Percentiles rank a stretch among this genome's conserved stretches.
These are phyloP conservation scores for Rhododendron simsii DNA, from an alignment of 148 eudicot species.

Conservation along the genomic window DNA sequence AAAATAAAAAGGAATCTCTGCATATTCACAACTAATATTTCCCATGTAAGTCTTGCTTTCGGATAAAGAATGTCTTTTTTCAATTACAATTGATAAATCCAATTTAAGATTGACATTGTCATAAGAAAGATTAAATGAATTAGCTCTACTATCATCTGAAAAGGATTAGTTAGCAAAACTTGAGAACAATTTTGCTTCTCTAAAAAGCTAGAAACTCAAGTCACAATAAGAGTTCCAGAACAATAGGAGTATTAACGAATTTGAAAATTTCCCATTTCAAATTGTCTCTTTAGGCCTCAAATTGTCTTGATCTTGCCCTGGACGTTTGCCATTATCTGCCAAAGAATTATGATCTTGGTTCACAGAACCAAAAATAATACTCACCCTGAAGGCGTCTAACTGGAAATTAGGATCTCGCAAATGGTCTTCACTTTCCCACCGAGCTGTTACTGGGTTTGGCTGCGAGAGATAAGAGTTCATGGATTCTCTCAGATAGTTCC, in stretches of 20 bases:
- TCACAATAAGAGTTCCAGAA: neutral
- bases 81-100: neutral
- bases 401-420: constrained; percentile 88
- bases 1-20: neutral
- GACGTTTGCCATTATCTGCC: neutral
- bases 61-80: neutral
- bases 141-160: neutral
- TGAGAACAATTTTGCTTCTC: neutral
- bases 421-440: constrained; percentile 96
- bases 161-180: neutral
- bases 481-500: constrained; percentile 91
- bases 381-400: constrained; percentile 89
- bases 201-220: neutral
- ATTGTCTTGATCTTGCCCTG: neutral
- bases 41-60: neutral
- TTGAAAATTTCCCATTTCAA: neutral
- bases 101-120: neutral
- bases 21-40: neutral
- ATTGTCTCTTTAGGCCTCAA: neutral
- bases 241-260: neutral
- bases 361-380: constrained; percentile 2
- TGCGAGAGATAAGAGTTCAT: constrained; percentile 89
- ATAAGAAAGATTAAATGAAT: neutral
- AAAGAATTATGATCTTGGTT: neutral
- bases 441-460: constrained; percentile 88